Conservation (phyloP, 139 green algal species). For the Penium margaritaceum region DNA sequence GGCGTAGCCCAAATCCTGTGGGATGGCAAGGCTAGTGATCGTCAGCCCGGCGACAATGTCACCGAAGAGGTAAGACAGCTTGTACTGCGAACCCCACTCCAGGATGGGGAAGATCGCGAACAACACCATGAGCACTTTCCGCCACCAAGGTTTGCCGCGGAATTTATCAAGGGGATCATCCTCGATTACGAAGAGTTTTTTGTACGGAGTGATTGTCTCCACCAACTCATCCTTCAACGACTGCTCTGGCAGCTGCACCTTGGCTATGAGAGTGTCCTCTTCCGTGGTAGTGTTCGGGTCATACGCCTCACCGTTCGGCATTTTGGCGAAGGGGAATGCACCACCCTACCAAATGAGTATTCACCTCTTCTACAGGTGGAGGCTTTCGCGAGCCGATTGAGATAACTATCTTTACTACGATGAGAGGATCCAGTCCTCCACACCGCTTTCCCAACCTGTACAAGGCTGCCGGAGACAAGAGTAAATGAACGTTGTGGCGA, state of each 20-base stretch:
- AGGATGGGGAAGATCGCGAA: slow-evolving; percentile 14
- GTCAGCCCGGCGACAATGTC: slow-evolving; percentile 14
- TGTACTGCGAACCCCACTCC: not conserved
- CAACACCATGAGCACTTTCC: slow-evolving; percentile 2
- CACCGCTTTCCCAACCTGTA: too few relatives aligned
- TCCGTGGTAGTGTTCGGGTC: too few relatives aligned
- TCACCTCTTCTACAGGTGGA: too few relatives aligned
- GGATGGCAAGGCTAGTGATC: slow-evolving; percentile 4
- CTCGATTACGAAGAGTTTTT: slow-evolving; percentile 10
- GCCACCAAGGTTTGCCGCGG: not conserved
- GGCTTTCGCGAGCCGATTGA: too few relatives aligned
- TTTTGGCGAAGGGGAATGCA: too few relatives aligned
- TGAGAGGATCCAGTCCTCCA: too few relatives aligned
- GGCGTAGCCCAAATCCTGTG: slow-evolving; percentile 37
- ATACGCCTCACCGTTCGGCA: too few relatives aligned
- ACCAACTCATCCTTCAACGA: not conserved
- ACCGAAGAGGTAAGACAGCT: not conserved
- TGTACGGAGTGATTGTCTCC: not conserved
- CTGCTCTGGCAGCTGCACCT: not conserved
- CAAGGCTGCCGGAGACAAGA: too few relatives aligned
- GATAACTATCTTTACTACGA: too few relatives aligned
- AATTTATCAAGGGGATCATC: slow-evolving; percentile 27
- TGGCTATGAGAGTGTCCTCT: too few relatives aligned
- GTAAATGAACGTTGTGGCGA: too few relatives aligned
- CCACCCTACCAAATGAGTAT: too few relatives aligned